A percentile compares a stretch with the other conserved stretches of the same genome.
Evolutionary conservation across 805 yeast species (phyloP).

Genomic region (Jamesozyma gamospora): DNA sequence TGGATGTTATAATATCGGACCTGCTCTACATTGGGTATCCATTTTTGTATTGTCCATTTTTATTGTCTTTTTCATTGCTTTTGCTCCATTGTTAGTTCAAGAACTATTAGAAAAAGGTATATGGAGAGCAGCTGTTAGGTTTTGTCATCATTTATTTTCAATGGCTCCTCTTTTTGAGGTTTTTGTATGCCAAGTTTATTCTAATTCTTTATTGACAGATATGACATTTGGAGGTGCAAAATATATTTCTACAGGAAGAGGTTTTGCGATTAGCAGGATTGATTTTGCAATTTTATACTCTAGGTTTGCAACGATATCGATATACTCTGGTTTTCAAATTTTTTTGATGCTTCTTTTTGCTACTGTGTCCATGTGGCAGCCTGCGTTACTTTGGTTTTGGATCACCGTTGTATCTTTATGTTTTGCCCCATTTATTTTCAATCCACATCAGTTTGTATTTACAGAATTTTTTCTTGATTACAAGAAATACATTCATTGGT

Average conservation of each 20-base stretch:
- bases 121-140: constrained; percentile 60
- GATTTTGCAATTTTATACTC: constrained; percentile 67
- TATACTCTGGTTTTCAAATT: constrained; percentile 66
- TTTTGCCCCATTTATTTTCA: constrained; percentile 63
- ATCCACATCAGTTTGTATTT: constrained; percentile 68
- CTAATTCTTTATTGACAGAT: constrained; percentile 65
- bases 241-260: constrained; percentile 88
- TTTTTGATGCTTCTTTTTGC: constrained; percentile 66
- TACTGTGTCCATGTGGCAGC: constrained; percentile 72
- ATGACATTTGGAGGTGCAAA: constrained; percentile 85
- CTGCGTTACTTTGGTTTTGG: constrained; percentile 67
- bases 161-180: constrained; percentile 90
- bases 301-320: constrained; percentile 63
- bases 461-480: constrained; percentile 64
- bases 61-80: constrained; percentile 87
- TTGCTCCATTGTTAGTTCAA: constrained; percentile 78
- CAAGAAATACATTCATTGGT: constrained; percentile 57
- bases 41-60: constrained; percentile 82
- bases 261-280: constrained; percentile 77
- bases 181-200: constrained; percentile 87
- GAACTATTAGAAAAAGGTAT: constrained; percentile 81
- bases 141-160: constrained; percentile 67
- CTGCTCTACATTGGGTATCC: constrained; percentile 84
- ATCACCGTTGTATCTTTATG: constrained; percentile 55
- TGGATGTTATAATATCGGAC: constrained; percentile 79